Base-by-base conservation (phyloP, 2,329 filamentous ascomycete genomes). In the Hypoxylon sp. region DNA sequence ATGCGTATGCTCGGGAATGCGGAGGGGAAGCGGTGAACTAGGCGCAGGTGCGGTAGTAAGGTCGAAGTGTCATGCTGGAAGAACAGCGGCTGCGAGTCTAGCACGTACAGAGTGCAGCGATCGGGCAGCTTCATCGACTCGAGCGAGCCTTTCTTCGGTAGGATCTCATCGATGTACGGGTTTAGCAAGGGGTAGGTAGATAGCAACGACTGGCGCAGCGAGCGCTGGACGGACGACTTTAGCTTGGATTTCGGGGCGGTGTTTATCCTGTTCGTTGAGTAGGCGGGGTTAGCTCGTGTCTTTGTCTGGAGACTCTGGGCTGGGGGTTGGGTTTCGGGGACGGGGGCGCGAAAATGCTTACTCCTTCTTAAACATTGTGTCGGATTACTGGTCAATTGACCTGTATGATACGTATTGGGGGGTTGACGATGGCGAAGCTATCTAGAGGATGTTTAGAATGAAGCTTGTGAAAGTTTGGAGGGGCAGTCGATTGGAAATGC, bases 81-180 rank as follows among this genome's bases (percentile, higher is more conserved):
- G 89, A 98, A 98, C 72, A 99, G 87, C 1, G 95, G 93, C 49
- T 87, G 88, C 62, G 85, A 81, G 76, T 92, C 90, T 76, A 97
- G 88, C 60, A 94, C 90, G 86, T 97, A 99, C 74, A 98, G 91
- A 20, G 92, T 92, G 74, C 93, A 91, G 77, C 93, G 91, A 82
- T 98, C 95, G 71, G 95, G 95, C 66, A 98, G 89, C 84, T 98
- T 98, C 82, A 98, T 90, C 73, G 93, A 89, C 81, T 95, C 92
- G 60, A 98, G 85, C 70, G 96, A 93, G 66, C 92, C 90, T 81
- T 98, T 99, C 83, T 98, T 98, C 56, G 96, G 96, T 73, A 99
- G 86, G 76, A 98, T 90, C 80, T 97, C 93, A 81, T 99, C 96
- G 81, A 98, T 97, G 83, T 94, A 89, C 0, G 93, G 92, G 73